These are phyloP conservation scores for Puya raimondii DNA, from an alignment of 176 grass and related monocot species.

Conservation along the genomic window DNA sequence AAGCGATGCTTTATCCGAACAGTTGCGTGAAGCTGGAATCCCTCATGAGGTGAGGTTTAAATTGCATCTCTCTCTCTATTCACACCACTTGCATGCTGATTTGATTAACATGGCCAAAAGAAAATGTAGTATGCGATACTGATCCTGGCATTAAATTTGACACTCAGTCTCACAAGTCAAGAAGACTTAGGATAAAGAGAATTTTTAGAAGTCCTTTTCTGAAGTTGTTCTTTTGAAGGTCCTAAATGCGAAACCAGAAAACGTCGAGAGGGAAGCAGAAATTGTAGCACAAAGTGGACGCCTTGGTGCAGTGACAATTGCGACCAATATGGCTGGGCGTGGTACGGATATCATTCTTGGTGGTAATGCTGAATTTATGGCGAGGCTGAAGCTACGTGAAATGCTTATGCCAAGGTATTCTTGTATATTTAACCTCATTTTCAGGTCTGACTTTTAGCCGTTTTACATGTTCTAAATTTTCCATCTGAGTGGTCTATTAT, in stretches of 20 bases:
- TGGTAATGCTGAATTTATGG: conserved; percentile 98
- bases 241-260: conserved; percentile 96
- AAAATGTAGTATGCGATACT: neutral
- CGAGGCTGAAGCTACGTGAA: conserved; percentile 86
- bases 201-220: neutral
- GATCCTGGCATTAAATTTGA: neutral
- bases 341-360: conserved; percentile 99
- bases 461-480: no score
- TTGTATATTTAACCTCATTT: neutral
- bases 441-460: no score
- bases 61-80: no score
- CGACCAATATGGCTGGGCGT: conserved; percentile 95
- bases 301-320: conserved; percentile 86
- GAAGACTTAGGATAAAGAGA: no score
- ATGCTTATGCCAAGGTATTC: conserved; percentile 81
- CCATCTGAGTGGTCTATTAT: no score
- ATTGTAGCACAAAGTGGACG: conserved; percentile 98
- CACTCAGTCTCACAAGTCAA: neutral
- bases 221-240: conserved; percentile 46
- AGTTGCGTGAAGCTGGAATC: conserved; percentile 79
- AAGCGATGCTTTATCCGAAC: conserved; percentile 74
- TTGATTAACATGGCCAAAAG: no score
- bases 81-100: no score
- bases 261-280: conserved; percentile 96
- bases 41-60: conserved; percentile 57